Conservation (phyloP, 2,329 filamentous ascomycete genomes). For the Penicillium corylophilum region DNA sequence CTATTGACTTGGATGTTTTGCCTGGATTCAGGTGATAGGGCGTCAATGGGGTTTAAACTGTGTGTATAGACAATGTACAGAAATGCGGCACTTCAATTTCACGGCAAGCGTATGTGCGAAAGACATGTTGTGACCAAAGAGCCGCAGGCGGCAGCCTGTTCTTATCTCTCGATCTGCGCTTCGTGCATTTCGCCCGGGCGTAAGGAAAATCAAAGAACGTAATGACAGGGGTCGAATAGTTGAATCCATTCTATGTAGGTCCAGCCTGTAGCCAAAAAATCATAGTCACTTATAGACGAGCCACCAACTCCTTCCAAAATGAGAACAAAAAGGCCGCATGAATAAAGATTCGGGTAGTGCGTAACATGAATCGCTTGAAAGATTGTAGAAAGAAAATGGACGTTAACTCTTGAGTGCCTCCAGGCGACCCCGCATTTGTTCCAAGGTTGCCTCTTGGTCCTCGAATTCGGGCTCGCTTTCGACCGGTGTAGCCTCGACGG, state of each 20-base stretch:
- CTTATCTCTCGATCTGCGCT: neutral
- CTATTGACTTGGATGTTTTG: neutral
- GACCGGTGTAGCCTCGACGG: conserved; percentile 50
- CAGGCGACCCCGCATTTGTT: conserved; percentile 88
- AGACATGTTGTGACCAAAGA: neutral
- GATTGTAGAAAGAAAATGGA: conserved; percentile 1
- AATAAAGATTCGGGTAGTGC: neutral
- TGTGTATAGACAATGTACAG: neutral
- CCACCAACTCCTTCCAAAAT: conserved; percentile 15
- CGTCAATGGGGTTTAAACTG: neutral
- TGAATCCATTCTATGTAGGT: conserved; percentile 19
- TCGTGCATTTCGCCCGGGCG: neutral
- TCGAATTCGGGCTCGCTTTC: conserved; percentile 67
- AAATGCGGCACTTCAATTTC: neutral
- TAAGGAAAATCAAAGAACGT: neutral
- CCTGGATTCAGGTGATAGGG: neutral
- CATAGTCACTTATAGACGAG: conserved; percentile 10
- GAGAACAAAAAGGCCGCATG: conserved; percentile 1
- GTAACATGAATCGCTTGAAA: conserved; percentile 1
- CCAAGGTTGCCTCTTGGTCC: conserved; percentile 84
- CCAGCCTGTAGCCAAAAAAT: conserved; percentile 25
- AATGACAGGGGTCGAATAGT: neutral
- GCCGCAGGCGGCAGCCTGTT: neutral
- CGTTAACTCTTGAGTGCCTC: conserved; percentile 83
- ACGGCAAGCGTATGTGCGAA: neutral